Conservation (phyloP, 176 grass and related monocot species). For the Bolboschoenus planiculmis region DNA sequence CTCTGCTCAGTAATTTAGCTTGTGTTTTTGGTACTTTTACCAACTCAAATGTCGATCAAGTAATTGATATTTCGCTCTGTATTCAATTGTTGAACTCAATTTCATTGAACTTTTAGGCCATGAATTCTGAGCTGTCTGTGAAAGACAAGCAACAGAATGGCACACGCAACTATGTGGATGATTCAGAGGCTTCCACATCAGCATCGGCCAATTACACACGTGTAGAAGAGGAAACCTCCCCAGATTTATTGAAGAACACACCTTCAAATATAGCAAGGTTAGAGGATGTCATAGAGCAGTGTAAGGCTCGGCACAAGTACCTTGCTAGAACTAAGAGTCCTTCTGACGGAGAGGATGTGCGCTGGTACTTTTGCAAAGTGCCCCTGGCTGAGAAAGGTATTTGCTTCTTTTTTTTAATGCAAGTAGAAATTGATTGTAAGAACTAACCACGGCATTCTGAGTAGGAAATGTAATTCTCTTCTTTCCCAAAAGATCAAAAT, state of each 20-base stretch:
- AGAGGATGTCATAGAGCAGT: slow-evolving; percentile 68
- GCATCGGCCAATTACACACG: slow-evolving; percentile 1
- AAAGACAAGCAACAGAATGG: background rate
- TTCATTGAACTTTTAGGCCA: background rate
- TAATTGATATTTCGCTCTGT: background rate
- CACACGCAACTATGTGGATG: background rate
- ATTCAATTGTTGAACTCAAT: background rate
- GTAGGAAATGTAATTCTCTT: background rate
- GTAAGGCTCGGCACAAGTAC: slow-evolving; percentile 70
- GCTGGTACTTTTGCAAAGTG: slow-evolving; percentile 96
- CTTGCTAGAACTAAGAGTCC: slow-evolving; percentile 83
- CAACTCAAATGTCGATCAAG: background rate
- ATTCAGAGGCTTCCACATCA: slow-evolving; percentile 16
- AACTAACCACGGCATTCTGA: background rate
- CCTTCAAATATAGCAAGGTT: slow-evolving; percentile 77
- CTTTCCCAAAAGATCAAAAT: background rate
- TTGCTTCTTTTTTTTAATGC: background rate
- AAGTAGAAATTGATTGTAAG: background rate
- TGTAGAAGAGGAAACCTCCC: slow-evolving; percentile 37
- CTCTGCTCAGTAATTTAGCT: too few species aligned
- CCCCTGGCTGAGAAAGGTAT: slow-evolving; percentile 68
- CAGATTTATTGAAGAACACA: slow-evolving; percentile 77
- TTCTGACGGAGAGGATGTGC: slow-evolving; percentile 75
- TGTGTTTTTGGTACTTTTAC: too few species aligned
- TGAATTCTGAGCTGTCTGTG: background rate